Evolutionary conservation across 106 monocot genomes (phyloP).

Genomic region (Dendrobium chrysotoxum): DNA sequence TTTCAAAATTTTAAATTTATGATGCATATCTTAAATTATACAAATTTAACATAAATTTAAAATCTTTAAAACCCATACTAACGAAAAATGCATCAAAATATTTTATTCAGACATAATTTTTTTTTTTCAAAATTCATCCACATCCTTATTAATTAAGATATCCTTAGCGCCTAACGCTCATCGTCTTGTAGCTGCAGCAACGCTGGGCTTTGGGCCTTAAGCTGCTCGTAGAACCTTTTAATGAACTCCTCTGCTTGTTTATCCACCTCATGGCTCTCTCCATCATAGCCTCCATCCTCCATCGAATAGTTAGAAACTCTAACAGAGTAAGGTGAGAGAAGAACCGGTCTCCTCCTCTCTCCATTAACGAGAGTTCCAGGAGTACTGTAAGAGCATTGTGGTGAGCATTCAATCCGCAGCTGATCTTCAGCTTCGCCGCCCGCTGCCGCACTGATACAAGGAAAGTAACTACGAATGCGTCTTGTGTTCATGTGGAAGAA

Average conservation of each 20-base stretch:
- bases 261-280: conserved; percentile 14
- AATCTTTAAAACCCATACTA: no score
- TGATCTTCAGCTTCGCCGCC: conserved; percentile 7
- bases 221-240: conserved; percentile 17
- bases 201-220: conserved; percentile 6
- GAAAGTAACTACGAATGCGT: conserved; percentile 42
- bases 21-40: no score
- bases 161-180: background rate
- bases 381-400: background rate
- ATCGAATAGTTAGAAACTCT: background rate
- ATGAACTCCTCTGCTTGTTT: conserved; percentile 20
- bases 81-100: no score
- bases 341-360: background rate
- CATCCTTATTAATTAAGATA: background rate
- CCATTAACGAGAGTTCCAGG: no score
- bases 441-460: conserved; percentile 22
- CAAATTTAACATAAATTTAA: no score
- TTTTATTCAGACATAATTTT: no score
- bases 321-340: background rate
- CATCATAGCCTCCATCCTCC: conserved; percentile 2
- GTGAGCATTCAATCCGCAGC: background rate
- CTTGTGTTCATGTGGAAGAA: conserved; percentile 12
- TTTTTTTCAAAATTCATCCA: background rate
- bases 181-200: background rate
- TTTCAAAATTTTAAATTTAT: no score